These are phyloP conservation scores for Solanum chaucha DNA, from an alignment of 257 asterid species.

Conservation along the genomic window DNA sequence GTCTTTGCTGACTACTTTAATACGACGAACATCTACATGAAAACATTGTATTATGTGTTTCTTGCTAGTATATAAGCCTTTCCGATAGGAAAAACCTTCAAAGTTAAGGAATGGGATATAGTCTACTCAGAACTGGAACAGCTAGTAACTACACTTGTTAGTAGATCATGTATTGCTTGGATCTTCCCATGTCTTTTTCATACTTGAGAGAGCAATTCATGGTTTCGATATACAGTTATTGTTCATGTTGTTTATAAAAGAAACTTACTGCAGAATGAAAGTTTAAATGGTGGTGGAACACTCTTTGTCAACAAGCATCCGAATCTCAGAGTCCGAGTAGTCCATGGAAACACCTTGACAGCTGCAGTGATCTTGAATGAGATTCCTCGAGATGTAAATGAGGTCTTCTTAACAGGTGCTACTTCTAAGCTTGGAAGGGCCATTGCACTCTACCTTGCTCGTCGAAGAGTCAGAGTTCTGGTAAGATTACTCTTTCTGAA, in stretches of 20 bases:
- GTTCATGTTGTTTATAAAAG: not conserved
- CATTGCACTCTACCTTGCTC: slow-evolving; percentile 72
- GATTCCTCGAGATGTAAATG: slow-evolving; percentile 55
- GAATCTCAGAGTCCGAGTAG: slow-evolving; percentile 66
- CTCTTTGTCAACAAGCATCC: slow-evolving; percentile 73
- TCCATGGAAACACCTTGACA: slow-evolving; percentile 90
- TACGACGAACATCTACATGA: not conserved
- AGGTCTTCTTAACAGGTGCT: slow-evolving; percentile 85
- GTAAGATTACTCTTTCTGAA: slow-evolving; percentile 22
- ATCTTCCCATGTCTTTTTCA: not conserved
- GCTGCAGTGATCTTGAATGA: slow-evolving; percentile 78
- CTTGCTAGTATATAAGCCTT: not conserved
- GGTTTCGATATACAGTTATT: not conserved
- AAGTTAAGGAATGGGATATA: not conserved
- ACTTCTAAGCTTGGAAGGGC: slow-evolving; percentile 95
- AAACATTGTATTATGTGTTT: not conserved
- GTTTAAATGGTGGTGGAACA: slow-evolving; percentile 78
- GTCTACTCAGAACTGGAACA: not conserved
- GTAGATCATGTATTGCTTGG: not conserved
- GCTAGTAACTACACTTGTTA: not conserved
- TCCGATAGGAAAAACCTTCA: not conserved
- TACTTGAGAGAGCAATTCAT: not conserved
- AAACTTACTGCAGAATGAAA: slow-evolving; percentile 47
- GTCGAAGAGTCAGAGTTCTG: slow-evolving; percentile 53
- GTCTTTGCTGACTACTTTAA: not conserved